Conservation (phyloP, 192 early-diverging fungal genomes). For the Glomus cerebriforme region DNA sequence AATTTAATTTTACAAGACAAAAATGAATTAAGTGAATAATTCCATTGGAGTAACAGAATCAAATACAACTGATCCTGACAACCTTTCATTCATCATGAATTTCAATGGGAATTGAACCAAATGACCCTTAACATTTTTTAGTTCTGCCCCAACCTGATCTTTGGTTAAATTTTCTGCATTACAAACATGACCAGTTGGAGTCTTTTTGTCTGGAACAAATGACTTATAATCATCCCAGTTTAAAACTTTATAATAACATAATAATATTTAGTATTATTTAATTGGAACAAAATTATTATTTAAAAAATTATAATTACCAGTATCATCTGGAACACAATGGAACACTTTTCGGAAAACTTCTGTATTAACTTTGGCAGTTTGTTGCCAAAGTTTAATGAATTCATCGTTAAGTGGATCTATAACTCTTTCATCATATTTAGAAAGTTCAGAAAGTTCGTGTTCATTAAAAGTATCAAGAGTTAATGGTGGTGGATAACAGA, state of each 20-base stretch:
- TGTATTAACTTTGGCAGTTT: conserved; percentile 68
- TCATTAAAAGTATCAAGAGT: conserved; percentile 31
- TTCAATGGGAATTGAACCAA: conserved; percentile 42
- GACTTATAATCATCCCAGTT: conserved; percentile 57
- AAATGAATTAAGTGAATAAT: conserved; percentile 50
- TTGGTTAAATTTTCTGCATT: not conserved
- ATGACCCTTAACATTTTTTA: conserved; percentile 48
- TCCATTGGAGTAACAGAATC: conserved; percentile 57
- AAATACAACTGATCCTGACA: conserved; percentile 38
- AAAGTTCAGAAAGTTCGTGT: conserved; percentile 31
- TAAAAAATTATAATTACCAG: conserved; percentile 15
- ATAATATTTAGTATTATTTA: not conserved
- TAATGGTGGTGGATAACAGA: conserved; percentile 34
- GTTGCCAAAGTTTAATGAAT: conserved; percentile 62
- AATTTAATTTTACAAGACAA: too few species aligned
- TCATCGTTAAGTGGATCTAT: conserved; percentile 70
- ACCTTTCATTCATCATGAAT: conserved; percentile 39
- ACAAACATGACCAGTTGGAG: conserved; percentile 46
- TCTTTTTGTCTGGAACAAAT: conserved; percentile 51
- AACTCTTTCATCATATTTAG: conserved; percentile 45
- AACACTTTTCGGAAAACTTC: conserved; percentile 77
- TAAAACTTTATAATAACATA: conserved; percentile 25
- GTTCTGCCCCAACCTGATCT: conserved; percentile 39
- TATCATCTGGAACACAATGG: conserved; percentile 84
- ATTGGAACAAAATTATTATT: not conserved